phyloP scores from a whole-genome alignment of 139 green algal genomes.

The Ettlia oleoabundans region DNA sequence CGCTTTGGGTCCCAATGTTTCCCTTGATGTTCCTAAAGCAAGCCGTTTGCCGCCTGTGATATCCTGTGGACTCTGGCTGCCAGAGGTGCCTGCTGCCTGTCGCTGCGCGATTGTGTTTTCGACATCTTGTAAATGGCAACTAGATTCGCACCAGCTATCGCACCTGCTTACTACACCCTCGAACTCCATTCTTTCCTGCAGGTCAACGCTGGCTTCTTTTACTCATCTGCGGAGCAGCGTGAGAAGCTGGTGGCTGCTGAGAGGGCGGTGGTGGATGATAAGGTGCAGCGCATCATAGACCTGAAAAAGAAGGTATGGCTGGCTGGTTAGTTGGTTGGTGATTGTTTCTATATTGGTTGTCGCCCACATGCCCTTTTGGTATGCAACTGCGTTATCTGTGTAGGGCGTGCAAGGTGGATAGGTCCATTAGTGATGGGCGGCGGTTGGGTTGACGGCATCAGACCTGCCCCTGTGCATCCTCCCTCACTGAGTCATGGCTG shows the following conservation, averaged over 20 bases:
- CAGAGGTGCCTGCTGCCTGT: too few relatives aligned
- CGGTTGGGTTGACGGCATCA: too few relatives aligned
- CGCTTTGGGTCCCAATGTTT: too few relatives aligned
- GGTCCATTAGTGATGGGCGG: too few relatives aligned
- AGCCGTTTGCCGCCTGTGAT: too few relatives aligned
- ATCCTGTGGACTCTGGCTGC: too few relatives aligned
- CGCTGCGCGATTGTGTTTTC: too few relatives aligned
- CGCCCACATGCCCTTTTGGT: not conserved
- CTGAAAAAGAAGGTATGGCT: slow-evolving; percentile 90
- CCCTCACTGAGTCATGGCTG: too few relatives aligned
- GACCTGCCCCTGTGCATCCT: too few relatives aligned
- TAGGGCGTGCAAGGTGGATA: too few relatives aligned
- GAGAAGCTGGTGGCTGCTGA: slow-evolving; percentile 97
- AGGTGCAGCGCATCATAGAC: slow-evolving; percentile 92
- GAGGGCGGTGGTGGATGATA: slow-evolving; percentile 90
- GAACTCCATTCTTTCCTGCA: slow-evolving; percentile 10
- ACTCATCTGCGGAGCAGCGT: slow-evolving; percentile 93
- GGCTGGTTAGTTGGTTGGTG: not conserved
- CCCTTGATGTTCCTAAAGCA: too few relatives aligned
- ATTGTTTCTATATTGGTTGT: not conserved
- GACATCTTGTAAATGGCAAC: not conserved
- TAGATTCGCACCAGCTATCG: not conserved
- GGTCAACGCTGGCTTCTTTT: slow-evolving; percentile 99
- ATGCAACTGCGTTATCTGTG: not conserved
- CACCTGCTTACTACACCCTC: not conserved